Evolutionary conservation across 768 basidiomycete species (phyloP).

Genomic region (Lentinula sp.): DNA sequence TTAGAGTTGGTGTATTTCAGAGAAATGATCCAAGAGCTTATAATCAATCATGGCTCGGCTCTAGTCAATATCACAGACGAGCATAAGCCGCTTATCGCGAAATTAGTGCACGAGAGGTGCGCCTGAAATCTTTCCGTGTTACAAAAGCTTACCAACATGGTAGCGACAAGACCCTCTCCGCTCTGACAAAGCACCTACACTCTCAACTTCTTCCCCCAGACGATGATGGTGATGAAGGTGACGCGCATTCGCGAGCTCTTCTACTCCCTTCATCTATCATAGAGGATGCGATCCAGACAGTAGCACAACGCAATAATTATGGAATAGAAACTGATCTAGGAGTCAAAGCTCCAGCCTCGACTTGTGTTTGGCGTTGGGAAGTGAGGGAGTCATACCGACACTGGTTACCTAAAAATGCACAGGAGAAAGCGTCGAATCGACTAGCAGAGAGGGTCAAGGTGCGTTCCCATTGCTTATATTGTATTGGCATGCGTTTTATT

Average conservation of each 20-base stretch:
- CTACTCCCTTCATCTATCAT: constrained; percentile 43
- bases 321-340: constrained; percentile 56
- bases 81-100: constrained; percentile 70
- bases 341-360: constrained; percentile 51
- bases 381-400: constrained; percentile 50
- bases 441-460: constrained; percentile 64
- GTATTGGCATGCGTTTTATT: not conserved
- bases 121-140: constrained; percentile 7
- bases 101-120: constrained; percentile 83
- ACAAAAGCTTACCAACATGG: constrained; percentile 2
- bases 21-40: constrained; percentile 56
- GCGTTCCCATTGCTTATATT: not conserved
- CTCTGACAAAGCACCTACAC: constrained; percentile 65
- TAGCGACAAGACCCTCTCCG: constrained; percentile 67
- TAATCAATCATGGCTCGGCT: constrained; percentile 40
- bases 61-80: constrained; percentile 59
- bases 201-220: constrained; percentile 60
- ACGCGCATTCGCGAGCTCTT: constrained; percentile 31
- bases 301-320: constrained; percentile 74
- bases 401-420: constrained; percentile 63
- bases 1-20: constrained; percentile 76
- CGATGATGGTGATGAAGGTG: constrained; percentile 40
- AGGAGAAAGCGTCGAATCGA: constrained; percentile 57
- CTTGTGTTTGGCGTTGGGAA: constrained; percentile 87
- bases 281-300: constrained; percentile 56